Base-by-base conservation (phyloP, 129 eudicot species). In the Flaveria linearis region DNA sequence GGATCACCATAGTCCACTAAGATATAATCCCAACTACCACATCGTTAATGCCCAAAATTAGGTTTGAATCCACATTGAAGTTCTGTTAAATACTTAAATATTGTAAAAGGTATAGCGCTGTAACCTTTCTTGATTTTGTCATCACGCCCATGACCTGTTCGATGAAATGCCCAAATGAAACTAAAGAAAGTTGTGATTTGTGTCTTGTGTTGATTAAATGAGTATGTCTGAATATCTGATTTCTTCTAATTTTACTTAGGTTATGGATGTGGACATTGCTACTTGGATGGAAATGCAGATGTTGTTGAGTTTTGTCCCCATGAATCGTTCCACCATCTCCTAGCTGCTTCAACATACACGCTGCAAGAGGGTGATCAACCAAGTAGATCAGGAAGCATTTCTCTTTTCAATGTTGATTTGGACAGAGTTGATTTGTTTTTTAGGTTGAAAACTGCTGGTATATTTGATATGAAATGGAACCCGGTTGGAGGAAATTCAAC, bases 291-390 rank as follows among this genome's bases (percentile, higher is more conserved):
- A n/a, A 93, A 90, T 51, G 92, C 96, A 5, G 97, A 91, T 30
- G 98, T 88, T 2, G 98, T 88, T 30, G 97, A 90, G 86, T 93
- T 88, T 83, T 90, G 98, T 74, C 97, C 91, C 5, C 88, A 85
- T 14, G 71, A 84, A 17, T 73, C 90, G 7, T 93, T 84, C 76
- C 82, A 84, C 72, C 77, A 84, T 55, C 86, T 91, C 12, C 84
- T 94, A 23, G 97, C 98, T 22, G 98, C 96, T 63, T 86, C 91
- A 2, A 94, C 98, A 2, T 94, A 94, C 81, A 88, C 88, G 12
- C 86, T 94, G 42, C 87, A 90, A 78, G 97, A 93, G 80, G 97
- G 91, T 13, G 93, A 88, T 70, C 61, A 8, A 18, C 97, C 96
- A 12, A 87, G 83, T 71, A 84, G 97, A 72, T 73, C 84, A 15